Base-by-base conservation (phyloP, 2,329 filamentous ascomycete genomes). In the Westerdykella aurantiaca region DNA sequence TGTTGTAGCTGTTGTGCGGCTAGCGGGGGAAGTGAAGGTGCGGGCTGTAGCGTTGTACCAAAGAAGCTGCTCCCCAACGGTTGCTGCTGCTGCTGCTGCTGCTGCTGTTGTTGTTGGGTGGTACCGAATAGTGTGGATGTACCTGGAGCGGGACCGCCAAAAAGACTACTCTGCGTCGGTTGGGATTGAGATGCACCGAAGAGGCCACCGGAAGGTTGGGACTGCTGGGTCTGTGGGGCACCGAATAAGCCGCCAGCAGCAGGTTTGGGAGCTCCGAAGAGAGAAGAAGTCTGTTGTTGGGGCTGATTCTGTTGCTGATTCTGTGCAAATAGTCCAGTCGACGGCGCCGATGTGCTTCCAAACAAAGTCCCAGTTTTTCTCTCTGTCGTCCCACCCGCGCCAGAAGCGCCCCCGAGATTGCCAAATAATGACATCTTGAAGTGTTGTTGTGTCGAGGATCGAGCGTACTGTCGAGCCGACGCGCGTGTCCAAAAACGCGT, bases 51-150 rank as follows among this genome's bases (percentile, higher is more conserved):
- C 6, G 51, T 55, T 39, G 56, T 57, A 11, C 66, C 67, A 47
- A 68, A 69, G n/a, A 69, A 51, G 37, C 59, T 73, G 66, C 60
- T 62, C 39, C 46, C 55, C 41, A 71, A 64, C 34, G 62, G 62
- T 34, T 68, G 67, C 38, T 70, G 69, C 29, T 66, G 63, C 34
- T 67, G 63, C 39, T 63, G 63, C 48, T 70, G 64, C 25, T 56
- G 57, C n/a, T 55, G 53, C 10, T 73, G 74, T 44, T 74, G 73
- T 42, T 70, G 66, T 41, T 63, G 60, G 45, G 25, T 29, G 25
- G 7, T 29, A 5, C 25, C 25, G 25, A 29, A 29, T 10, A 65
- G 63, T 16, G 35, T 23, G 34, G 38, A 44, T 29, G 48, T 47
- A 21, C 46, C 42, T 12, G 42, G 43, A 7, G 39, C 41, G 41